Conservation (phyloP, 768 basidiomycete species). For the Mycena epipterygia region DNA sequence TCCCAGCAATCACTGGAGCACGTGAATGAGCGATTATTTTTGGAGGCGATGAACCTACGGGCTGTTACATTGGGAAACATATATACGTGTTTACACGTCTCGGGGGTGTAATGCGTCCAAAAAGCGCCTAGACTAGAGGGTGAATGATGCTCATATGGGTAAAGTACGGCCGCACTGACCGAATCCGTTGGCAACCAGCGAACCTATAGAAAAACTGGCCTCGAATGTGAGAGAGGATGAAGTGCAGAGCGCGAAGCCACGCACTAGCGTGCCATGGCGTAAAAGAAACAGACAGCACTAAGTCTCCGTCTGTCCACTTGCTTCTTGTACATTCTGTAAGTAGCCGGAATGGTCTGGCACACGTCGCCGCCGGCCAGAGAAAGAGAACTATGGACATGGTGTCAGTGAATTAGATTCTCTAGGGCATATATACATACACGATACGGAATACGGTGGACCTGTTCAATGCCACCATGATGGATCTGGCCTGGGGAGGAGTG, state of each 20-base stretch:
- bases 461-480: conserved; percentile 1
- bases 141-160: neutral
- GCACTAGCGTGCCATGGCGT: conserved; percentile 32
- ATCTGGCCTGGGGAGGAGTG: neutral
- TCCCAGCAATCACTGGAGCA: conserved; percentile 22
- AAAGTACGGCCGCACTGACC: neutral
- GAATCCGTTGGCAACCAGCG: conserved; percentile 14
- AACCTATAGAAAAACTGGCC: conserved; percentile 21
- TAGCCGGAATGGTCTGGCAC: conserved; percentile 27
- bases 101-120: neutral
- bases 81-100: conserved; percentile 13
- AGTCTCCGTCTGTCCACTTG: conserved; percentile 22
- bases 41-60: neutral
- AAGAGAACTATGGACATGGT: conserved; percentile 11
- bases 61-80: conserved; percentile 30
- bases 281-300: conserved; percentile 25
- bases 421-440: conserved; percentile 5
- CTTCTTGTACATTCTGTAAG: conserved; percentile 17
- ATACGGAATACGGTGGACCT: conserved; percentile 27
- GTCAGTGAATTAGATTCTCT: neutral
- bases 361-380: conserved; percentile 28
- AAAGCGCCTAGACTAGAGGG: conserved; percentile 2
- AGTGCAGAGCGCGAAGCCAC: neutral
- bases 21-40: neutral
- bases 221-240: neutral